These are phyloP conservation scores for Eudorina sp. DNA, from an alignment of 139 green algal species.

Conservation along the genomic window DNA sequence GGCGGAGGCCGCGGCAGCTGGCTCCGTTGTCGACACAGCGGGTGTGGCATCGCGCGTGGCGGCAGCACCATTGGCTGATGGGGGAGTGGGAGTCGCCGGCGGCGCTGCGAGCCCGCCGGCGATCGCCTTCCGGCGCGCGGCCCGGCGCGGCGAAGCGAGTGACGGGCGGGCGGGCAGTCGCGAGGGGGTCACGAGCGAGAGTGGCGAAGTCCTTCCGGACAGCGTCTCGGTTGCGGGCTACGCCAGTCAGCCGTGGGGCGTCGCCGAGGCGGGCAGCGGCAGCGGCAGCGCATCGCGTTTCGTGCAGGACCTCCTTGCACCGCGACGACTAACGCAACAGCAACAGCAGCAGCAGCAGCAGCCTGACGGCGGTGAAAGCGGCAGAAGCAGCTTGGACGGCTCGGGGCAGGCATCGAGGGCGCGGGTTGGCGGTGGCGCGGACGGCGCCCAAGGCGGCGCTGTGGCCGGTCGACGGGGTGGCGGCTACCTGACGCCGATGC, in stretches of 20 bases:
- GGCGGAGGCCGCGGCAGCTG: too few species aligned
- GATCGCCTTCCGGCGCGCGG: neutral
- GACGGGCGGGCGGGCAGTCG: neutral
- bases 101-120: neutral
- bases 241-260: too few species aligned
- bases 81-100: neutral
- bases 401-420: too few species aligned
- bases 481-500: neutral
- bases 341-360: neutral
- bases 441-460: neutral
- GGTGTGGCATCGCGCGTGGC: too few species aligned
- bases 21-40: too few species aligned
- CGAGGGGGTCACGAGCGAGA: neutral
- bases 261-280: neutral
- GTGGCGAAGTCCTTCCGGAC: too few species aligned
- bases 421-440: neutral
- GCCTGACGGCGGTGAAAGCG: too few species aligned
- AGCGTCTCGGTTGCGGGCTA: too few species aligned
- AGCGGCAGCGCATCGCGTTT: neutral
- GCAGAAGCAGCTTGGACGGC: too few species aligned
- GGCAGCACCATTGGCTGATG: too few species aligned
- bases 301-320: constrained; percentile 4
- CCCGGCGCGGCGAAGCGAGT: neutral
- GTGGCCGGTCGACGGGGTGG: too few species aligned
- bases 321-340: neutral